Percentiles rank a stretch among this genome's conserved stretches.
Evolutionary conservation across 1,139 yeast genomes (phyloP).

Genomic region (Lodderomyces beijingensis): DNA sequence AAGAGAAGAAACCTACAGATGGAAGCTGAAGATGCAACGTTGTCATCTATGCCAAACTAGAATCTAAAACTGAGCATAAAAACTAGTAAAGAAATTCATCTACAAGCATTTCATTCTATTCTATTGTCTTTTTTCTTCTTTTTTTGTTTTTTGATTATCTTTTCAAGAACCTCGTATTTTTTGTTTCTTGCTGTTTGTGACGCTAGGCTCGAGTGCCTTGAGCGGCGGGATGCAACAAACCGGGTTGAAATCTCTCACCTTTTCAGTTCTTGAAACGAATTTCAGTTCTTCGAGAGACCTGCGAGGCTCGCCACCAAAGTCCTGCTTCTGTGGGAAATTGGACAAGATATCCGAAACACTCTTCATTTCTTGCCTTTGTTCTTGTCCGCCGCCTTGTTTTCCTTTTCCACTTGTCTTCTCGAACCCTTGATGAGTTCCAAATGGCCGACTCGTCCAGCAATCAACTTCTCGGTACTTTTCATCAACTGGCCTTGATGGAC

Average conservation of each 20-base stretch:
- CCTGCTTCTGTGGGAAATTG: conserved; percentile 12
- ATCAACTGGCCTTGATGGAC: conserved; percentile 65
- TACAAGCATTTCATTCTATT: background rate
- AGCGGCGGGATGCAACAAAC: conserved; percentile 21
- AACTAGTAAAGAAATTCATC: too few relatives aligned
- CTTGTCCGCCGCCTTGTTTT: conserved; percentile 27
- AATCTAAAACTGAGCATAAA: background rate
- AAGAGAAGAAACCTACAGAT: conserved; percentile 52
- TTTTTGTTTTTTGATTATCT: background rate
- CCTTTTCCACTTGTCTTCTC: conserved; percentile 74
- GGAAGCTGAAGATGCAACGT: conserved; percentile 60
- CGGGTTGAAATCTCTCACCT: conserved; percentile 1
- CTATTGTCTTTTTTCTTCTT: background rate
- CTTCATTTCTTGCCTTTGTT: conserved; percentile 8
- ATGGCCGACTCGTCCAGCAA: conserved; percentile 93
- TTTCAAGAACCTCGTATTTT: conserved; percentile 13
- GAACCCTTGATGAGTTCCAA: conserved; percentile 87
- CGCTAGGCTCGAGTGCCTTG: conserved; percentile 31
- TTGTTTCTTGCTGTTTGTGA: too few relatives aligned
- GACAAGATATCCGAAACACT: conserved; percentile 13
- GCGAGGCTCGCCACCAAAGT: conserved; percentile 1
- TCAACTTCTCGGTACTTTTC: conserved; percentile 73
- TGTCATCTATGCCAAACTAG: conserved; percentile 44
- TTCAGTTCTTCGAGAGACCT: too few relatives aligned
- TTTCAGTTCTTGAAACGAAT: background rate